Evolutionary conservation across 768 basidiomycete species (phyloP).

Genomic region (Mycena chlorophos): DNA sequence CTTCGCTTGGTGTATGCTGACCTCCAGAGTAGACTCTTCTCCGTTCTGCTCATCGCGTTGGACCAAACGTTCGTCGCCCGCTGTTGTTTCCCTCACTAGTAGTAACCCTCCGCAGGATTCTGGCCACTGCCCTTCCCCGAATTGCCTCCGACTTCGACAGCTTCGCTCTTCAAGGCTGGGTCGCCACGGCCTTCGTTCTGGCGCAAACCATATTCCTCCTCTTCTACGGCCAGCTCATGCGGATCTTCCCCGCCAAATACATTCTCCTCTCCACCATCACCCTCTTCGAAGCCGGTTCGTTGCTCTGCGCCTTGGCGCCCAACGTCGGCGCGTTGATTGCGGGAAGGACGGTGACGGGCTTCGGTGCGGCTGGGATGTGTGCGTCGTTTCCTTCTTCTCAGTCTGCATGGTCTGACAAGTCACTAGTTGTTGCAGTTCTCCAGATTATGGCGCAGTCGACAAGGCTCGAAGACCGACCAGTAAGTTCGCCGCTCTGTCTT

Average conservation of each 20-base stretch:
- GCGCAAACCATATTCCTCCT: slow-evolving; percentile 8
- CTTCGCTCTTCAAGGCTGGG: background rate
- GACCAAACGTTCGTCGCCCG: too few relatives aligned
- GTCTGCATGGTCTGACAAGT: background rate
- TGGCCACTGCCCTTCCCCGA: slow-evolving; percentile 10
- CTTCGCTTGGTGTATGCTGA: too few relatives aligned
- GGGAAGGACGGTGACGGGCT: slow-evolving; percentile 3
- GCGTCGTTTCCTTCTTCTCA: slow-evolving; percentile 29
- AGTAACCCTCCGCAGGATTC: too few relatives aligned
- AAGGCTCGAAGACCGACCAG: slow-evolving; percentile 37
- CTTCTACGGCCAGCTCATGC: slow-evolving; percentile 13
- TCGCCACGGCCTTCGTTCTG: background rate
- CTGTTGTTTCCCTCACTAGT: too few relatives aligned
- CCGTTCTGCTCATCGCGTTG: too few relatives aligned
- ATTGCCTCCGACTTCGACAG: slow-evolving; percentile 9
- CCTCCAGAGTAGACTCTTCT: too few relatives aligned
- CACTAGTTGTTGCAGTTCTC: slow-evolving; percentile 23
- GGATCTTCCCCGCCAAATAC: slow-evolving; percentile 12
- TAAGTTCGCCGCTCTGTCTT: too few relatives aligned
- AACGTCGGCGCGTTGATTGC: slow-evolving; percentile 10
- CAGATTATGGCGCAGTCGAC: slow-evolving; percentile 33
- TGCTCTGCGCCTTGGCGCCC: slow-evolving; percentile 36
- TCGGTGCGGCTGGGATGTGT: slow-evolving; percentile 29
- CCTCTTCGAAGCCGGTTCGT: slow-evolving; percentile 11
- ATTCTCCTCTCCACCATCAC: slow-evolving; percentile 5